Evolutionary conservation across 1,139 yeast genomes (phyloP), one percentile per base, ranked within the genome.

Genomic region (Blastobotrys indianensis): DNA sequence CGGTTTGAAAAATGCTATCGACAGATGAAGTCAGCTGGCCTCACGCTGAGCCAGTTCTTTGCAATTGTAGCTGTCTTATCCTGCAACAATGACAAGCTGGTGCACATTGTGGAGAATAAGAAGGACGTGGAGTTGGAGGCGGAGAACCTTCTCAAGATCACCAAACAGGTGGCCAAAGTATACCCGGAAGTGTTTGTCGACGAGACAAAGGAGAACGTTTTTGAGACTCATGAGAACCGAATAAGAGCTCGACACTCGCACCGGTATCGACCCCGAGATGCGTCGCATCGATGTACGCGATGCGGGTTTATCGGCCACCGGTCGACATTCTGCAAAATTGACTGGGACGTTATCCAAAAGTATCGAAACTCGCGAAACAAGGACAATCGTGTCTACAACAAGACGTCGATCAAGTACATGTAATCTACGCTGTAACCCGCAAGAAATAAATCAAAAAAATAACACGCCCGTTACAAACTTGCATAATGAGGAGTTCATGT

Each of bases 291-390:
- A 20, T 45, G 48, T 29, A 45, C 48, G 5, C 39, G 48, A 23
- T 45, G 48, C 28, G 48, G 48, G 12, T 45, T 45, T 32, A 42
- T 45, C 29, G 48, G 48, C 12, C 48, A 45, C 25, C 41, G 48
- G 12, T 45, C 48, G 7, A 37, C 48, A 8, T 41, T 41, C 16
- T 45, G 48, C 34, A 32, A 39, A 34, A 37, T 45, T 33, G 45
- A 45, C 38, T 41, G 45, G 45, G 42, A 45, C 9, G 45, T 33
- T 9, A 39, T 45, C 38, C 45, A 45, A 32, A 37, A 34, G 29
- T 45, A 45, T 30, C 45, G 46, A 28, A 43, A 43, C 35, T 38
- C 37, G 17, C 38, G 46, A 25, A 43, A 43, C 38, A 17, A 43
- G 46, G 46, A 30, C 20, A 39, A 43, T 16, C 38, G 29, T 15